Evolutionary conservation across 225 moss, liverwort and hornwort genomes (phyloP).

Genomic region (Asterella californica): DNA sequence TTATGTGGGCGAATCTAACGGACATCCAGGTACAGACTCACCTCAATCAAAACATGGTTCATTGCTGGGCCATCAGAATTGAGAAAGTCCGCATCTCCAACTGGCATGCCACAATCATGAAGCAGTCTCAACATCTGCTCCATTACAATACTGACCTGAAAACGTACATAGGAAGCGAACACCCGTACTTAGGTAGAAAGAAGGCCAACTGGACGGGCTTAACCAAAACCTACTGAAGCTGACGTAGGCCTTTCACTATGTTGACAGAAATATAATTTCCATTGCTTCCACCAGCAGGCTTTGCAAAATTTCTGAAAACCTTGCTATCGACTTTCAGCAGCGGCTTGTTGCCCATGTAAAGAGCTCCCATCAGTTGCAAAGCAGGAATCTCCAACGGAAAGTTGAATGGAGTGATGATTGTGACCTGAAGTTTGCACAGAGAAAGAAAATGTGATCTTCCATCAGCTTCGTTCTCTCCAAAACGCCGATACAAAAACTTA

Average conservation of each 20-base stretch:
- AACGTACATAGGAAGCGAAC: not conserved
- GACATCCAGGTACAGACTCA: constrained; percentile 12
- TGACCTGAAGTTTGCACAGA: constrained; percentile 49
- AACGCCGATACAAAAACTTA: no score
- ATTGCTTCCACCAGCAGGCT: not conserved
- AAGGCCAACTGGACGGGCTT: not conserved
- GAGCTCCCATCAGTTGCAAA: constrained; percentile 90
- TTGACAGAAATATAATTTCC: not conserved
- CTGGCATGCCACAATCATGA: constrained; percentile 82
- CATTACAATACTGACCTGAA: constrained; percentile 97
- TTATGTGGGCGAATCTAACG: no score
- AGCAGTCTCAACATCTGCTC: constrained; percentile 94
- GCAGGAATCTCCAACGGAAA: constrained; percentile 95
- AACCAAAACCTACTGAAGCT: not conserved
- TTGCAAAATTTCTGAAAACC: constrained; percentile 37
- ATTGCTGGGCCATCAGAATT: constrained; percentile 89
- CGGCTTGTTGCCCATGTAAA: constrained; percentile 99
- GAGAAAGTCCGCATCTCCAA: constrained; percentile 80
- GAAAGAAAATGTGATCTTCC: not conserved
- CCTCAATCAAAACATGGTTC: constrained; percentile 83
- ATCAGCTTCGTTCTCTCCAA: not conserved
- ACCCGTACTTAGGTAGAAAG: not conserved
- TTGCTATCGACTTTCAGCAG: constrained; percentile 96
- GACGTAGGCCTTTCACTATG: not conserved
- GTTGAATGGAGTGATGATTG: constrained; percentile 97